phyloP scores from a whole-genome alignment of 1,284 basidiomycete species.

The Austroboletus sp. region DNA sequence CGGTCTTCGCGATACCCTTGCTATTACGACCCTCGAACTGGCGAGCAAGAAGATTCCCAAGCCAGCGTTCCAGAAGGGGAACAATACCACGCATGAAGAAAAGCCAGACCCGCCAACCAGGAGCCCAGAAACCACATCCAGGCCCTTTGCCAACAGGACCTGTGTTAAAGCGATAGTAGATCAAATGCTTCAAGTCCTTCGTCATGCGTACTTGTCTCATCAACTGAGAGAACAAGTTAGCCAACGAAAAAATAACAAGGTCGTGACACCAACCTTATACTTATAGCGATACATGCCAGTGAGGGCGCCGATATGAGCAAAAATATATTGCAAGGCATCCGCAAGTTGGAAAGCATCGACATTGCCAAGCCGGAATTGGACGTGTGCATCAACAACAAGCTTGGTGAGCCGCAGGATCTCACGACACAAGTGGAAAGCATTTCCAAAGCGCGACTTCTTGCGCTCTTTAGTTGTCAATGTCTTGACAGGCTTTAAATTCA shows the following conservation, averaged over 20 bases:
- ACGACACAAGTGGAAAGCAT: conserved; percentile 96
- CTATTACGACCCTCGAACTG: conserved; percentile 98
- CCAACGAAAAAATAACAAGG: neutral
- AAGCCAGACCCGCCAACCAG: conserved; percentile 98
- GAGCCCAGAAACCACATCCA: conserved; percentile 98
- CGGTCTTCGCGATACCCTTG: conserved; percentile 91
- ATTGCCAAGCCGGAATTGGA: conserved; percentile 96
- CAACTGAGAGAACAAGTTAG: conserved; percentile 42
- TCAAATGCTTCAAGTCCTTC: conserved; percentile 97
- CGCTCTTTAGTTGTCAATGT: conserved; percentile 98
- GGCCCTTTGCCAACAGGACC: conserved; percentile 99
- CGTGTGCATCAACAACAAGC: conserved; percentile 96
- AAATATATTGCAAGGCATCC: conserved; percentile 96
- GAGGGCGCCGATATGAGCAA: conserved; percentile 93
- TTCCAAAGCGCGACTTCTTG: conserved; percentile 99
- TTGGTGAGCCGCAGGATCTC: conserved; percentile 97
- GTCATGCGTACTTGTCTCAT: conserved; percentile 99
- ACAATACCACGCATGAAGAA: conserved; percentile 99
- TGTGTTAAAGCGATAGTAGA: conserved; percentile 98
- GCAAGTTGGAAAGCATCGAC: conserved; percentile 99
- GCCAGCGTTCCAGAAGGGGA: conserved; percentile 92
- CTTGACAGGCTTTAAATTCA: conserved; percentile 97
- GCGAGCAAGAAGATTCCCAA: conserved; percentile 94
- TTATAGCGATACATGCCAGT: conserved; percentile 99
- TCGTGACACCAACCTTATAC: conserved; percentile 69